A percentile compares a stretch with the other conserved stretches of the same genome.
These are phyloP conservation scores for Diaporthe humulicola DNA, from an alignment of 2,329 filamentous ascomycete genomes.

Conservation along the genomic window DNA sequence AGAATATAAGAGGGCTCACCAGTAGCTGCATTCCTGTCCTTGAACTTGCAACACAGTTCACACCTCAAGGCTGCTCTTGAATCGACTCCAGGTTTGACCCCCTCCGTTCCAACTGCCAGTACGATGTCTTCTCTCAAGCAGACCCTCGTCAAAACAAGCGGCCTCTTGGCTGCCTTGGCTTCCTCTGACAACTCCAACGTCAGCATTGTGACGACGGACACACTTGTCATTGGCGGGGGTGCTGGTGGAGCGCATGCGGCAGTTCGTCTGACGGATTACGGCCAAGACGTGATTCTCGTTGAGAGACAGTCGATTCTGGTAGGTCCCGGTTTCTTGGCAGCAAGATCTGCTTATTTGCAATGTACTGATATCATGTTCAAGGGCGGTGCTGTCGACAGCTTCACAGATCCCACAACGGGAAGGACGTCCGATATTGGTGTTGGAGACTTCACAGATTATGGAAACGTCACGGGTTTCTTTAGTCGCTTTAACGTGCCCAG, in stretches of 20 bases:
- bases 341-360: too few relatives aligned
- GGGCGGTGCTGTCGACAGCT: slow-evolving; percentile 31
- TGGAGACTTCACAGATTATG: slow-evolving; percentile 16
- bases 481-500: slow-evolving; percentile 25
- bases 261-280: slow-evolving; percentile 28
- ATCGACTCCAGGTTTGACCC: background rate
- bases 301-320: slow-evolving; percentile 28
- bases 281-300: slow-evolving; percentile 23
- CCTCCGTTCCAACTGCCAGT: background rate
- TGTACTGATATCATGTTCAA: background rate
- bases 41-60: background rate
- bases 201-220: slow-evolving; percentile 18
- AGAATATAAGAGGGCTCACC: background rate
- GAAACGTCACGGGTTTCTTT: slow-evolving; percentile 26
- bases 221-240: slow-evolving; percentile 31
- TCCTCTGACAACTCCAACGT: background rate
- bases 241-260: slow-evolving; percentile 33
- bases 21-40: background rate
- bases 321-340: background rate
- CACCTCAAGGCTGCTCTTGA: background rate
- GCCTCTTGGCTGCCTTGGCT: slow-evolving; percentile 2
- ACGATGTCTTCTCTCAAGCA: slow-evolving; percentile 20
- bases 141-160: slow-evolving; percentile 8
- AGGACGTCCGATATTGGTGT: slow-evolving; percentile 20
- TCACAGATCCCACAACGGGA: background rate